These are phyloP conservation scores for Musa troglodytarum DNA, from an alignment of 176 grass and related monocot species.

Conservation along the genomic window DNA sequence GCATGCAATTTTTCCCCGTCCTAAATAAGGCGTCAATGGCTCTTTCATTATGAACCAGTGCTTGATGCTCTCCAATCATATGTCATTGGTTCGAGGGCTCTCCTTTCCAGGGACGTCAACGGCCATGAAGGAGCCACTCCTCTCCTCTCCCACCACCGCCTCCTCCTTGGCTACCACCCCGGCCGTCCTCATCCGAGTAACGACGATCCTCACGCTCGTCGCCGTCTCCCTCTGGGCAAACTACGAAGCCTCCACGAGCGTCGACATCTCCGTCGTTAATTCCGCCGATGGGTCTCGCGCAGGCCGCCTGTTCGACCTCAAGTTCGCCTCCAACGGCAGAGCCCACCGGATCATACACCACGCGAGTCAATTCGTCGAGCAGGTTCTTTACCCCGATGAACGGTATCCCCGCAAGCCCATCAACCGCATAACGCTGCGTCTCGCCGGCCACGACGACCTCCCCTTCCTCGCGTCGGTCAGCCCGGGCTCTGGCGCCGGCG, in stretches of 20 bases:
- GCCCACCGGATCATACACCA: slow-evolving; percentile 41
- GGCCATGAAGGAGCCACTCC: slow-evolving; percentile 56
- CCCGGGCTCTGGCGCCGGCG: background rate
- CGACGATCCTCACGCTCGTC: slow-evolving; percentile 22
- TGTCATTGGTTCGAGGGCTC: background rate
- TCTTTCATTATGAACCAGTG: too few species aligned
- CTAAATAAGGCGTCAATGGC: too few species aligned
- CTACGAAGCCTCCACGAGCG: slow-evolving; percentile 41
- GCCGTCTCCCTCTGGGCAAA: slow-evolving; percentile 46
- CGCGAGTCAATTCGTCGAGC: slow-evolving; percentile 41
- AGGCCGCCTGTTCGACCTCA: slow-evolving; percentile 43
- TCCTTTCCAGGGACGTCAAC: background rate
- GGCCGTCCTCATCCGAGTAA: slow-evolving; percentile 32
- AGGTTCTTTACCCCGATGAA: slow-evolving; percentile 48
- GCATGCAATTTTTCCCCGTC: too few species aligned
- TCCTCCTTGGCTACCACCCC: background rate
- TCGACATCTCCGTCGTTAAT: slow-evolving; percentile 33
- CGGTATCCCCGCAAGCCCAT: slow-evolving; percentile 37
- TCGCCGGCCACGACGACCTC: slow-evolving; percentile 16
- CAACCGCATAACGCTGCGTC: slow-evolving; percentile 13
- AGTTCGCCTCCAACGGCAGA: slow-evolving; percentile 62
- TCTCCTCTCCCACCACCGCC: slow-evolving; percentile 24
- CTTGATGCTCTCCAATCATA: background rate
- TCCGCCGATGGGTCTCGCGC: background rate
- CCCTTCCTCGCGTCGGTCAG: background rate